These are phyloP conservation scores for Borealophlyctis nickersoniae DNA, from an alignment of 192 early-diverging fungal genomes.

Conservation along the genomic window DNA sequence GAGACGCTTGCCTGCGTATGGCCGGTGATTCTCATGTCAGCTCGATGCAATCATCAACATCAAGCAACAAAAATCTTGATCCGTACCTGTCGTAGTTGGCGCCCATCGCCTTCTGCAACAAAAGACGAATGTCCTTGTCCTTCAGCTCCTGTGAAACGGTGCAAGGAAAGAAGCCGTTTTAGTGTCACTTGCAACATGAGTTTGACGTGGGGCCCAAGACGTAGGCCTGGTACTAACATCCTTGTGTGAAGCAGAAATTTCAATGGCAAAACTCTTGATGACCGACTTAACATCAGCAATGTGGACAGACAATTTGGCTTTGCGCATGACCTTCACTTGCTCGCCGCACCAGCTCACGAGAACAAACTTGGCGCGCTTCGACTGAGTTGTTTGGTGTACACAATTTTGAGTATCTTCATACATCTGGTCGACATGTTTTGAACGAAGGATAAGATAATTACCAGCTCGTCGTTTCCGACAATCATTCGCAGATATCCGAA, in stretches of 20 bases:
- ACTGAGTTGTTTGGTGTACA: too few relatives aligned
- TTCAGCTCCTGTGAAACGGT: conserved; percentile 49
- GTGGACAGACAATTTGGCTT: conserved; percentile 75
- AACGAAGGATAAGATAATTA: neutral
- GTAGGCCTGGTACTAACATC: conserved; percentile 23
- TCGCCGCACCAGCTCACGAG: conserved; percentile 61
- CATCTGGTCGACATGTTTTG: too few relatives aligned
- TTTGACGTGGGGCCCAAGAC: conserved; percentile 1
- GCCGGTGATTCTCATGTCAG: too few relatives aligned
- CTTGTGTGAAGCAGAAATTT: conserved; percentile 58
- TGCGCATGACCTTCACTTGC: conserved; percentile 70
- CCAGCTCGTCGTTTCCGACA: conserved; percentile 58
- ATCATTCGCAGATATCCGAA: conserved; percentile 75
- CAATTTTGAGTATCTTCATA: too few relatives aligned
- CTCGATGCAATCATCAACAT: too few relatives aligned
- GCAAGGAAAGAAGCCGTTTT: neutral
- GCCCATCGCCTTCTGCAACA: conserved; percentile 63
- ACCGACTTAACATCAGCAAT: conserved; percentile 75
- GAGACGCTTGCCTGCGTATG: conserved; percentile 5
- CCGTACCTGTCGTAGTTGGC: conserved; percentile 40
- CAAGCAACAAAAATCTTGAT: conserved; percentile 2
- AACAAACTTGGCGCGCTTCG: conserved; percentile 43
- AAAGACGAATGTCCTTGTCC: conserved; percentile 54
- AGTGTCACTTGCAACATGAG: neutral
- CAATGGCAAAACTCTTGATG: conserved; percentile 66